Conservation (phyloP, 2,329 filamentous ascomycete species). For the Tolypocladium tropicale region DNA sequence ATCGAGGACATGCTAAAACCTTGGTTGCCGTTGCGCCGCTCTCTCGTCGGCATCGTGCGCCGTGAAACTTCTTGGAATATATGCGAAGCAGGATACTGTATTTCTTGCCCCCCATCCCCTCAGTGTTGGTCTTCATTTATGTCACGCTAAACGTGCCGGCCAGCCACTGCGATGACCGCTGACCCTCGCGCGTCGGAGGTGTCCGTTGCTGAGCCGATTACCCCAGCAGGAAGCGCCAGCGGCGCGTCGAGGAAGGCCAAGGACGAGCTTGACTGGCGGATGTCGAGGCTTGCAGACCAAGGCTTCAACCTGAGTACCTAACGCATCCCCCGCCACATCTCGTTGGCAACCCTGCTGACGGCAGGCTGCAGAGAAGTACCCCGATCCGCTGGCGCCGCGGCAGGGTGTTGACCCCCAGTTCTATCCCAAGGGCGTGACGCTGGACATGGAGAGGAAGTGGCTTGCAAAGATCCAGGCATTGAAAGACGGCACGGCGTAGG, state of each 20-base stretch:
- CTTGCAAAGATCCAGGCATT: slow-evolving; percentile 18
- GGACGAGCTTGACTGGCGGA: slow-evolving; percentile 32
- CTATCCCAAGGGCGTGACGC: slow-evolving; percentile 27
- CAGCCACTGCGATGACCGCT: slow-evolving; percentile 8
- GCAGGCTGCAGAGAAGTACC: slow-evolving; percentile 24
- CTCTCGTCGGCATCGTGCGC: neutral
- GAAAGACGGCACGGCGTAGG: neutral
- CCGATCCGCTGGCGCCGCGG: slow-evolving; percentile 35
- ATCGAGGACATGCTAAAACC: neutral
- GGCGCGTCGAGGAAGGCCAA: slow-evolving; percentile 25
- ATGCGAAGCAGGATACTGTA: rapidly evolving
- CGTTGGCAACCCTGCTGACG: slow-evolving; percentile 5
- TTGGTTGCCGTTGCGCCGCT: neutral
- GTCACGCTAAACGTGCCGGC: neutral
- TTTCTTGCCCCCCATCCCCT: neutral
- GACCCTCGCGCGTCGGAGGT: slow-evolving; percentile 10
- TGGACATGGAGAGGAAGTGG: slow-evolving; percentile 30
- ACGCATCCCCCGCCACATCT: neutral
- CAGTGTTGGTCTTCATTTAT: neutral
- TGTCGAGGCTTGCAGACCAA: slow-evolving; percentile 29
- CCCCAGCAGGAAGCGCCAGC: slow-evolving; percentile 6
- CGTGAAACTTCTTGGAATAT: neutral
- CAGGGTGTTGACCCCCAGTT: slow-evolving; percentile 18
- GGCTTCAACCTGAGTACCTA: slow-evolving; percentile 30
- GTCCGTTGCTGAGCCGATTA: slow-evolving; percentile 10